These are phyloP conservation scores for Colletotrichum costaricense DNA, from an alignment of 2,329 filamentous ascomycete species.

Conservation along the genomic window DNA sequence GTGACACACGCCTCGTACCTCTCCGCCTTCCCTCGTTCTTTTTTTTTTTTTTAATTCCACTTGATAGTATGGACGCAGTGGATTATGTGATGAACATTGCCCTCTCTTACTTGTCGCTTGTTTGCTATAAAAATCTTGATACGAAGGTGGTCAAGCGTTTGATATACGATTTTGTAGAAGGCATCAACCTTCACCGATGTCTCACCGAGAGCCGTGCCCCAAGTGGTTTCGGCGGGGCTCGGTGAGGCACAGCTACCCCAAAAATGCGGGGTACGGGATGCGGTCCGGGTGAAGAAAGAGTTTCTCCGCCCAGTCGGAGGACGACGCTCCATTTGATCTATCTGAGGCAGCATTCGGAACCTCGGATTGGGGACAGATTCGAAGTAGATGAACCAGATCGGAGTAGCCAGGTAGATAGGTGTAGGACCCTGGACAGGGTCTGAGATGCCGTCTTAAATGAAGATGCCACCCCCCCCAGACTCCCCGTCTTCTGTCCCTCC, in stretches of 20 bases:
- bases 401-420: too few relatives aligned
- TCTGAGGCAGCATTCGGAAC: conserved; percentile 12
- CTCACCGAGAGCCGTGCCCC: not conserved
- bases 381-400: too few relatives aligned
- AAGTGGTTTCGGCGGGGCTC: not conserved
- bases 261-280: not conserved
- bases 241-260: not conserved
- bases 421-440: not conserved
- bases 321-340: conserved; percentile 33
- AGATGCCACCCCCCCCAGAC: not conserved
- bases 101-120: too few relatives aligned
- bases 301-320: conserved; percentile 31
- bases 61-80: too few relatives aligned
- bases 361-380: not conserved
- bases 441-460: not conserved
- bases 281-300: not conserved
- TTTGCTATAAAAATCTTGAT: too few relatives aligned
- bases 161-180: not conserved
- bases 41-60: too few relatives aligned
- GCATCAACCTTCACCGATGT: not conserved
- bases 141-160: not conserved
- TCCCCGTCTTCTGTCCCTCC: too few relatives aligned
- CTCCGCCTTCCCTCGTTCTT: too few relatives aligned
- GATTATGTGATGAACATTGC: too few relatives aligned
- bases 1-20: not conserved